These are phyloP conservation scores for Tylopilus rubrobrunneus DNA, from an alignment of 768 basidiomycete genomes.

Conservation along the genomic window DNA sequence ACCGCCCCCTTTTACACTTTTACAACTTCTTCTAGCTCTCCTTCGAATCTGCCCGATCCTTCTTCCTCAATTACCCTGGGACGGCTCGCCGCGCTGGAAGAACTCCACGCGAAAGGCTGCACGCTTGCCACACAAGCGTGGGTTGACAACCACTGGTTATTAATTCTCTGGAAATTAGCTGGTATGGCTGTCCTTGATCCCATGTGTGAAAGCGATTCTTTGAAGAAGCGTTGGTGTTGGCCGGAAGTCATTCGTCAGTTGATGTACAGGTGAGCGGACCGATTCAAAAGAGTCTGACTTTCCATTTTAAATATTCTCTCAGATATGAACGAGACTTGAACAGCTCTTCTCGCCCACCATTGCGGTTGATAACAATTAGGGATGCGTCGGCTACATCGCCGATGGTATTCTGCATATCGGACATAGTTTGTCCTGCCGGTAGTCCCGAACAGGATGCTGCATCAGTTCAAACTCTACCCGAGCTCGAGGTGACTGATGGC, in stretches of 20 bases:
- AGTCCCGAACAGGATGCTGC: conserved; percentile 36
- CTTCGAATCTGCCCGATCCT: conserved; percentile 15
- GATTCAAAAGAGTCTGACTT: neutral
- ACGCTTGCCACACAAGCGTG: conserved; percentile 67
- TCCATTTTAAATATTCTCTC: conserved; percentile 1
- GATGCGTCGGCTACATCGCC: conserved; percentile 78
- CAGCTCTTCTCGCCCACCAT: conserved; percentile 69
- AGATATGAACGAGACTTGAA: conserved; percentile 91
- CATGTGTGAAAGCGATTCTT: conserved; percentile 42
- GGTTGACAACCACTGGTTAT: conserved; percentile 89
- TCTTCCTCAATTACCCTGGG: conserved; percentile 36
- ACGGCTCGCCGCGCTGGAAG: conserved; percentile 50
- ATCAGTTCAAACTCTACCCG: conserved; percentile 41
- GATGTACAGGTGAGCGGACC: conserved; percentile 64
- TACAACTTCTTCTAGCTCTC: conserved; percentile 36
- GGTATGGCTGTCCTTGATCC: conserved; percentile 79
- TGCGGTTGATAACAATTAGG: conserved; percentile 77
- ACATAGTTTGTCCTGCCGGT: conserved; percentile 52
- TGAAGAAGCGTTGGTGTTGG: conserved; percentile 73
- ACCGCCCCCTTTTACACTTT: conserved; percentile 61
- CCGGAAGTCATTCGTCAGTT: conserved; percentile 77
- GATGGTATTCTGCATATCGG: conserved; percentile 82
- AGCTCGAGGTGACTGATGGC: conserved; percentile 93
- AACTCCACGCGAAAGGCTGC: conserved; percentile 58
- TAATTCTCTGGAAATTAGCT: conserved; percentile 94